phyloP scores from a whole-genome alignment of 1,139 yeast genomes.

The Tardiomyces depauwii region DNA sequence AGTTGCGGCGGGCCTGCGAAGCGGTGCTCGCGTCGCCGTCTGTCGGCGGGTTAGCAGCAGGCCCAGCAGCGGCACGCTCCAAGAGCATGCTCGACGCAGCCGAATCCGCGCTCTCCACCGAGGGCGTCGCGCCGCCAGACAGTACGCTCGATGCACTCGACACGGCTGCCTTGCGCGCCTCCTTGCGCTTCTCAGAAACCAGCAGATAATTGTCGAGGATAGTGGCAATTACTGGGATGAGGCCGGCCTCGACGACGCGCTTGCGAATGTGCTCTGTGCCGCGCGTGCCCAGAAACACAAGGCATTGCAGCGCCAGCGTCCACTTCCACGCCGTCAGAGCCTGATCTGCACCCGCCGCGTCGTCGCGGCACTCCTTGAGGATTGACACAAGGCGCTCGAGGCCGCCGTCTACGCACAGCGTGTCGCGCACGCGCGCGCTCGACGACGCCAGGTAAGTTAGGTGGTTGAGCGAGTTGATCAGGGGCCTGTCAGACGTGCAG shows the following conservation, averaged over 20 bases:
- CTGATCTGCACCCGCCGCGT: slow-evolving; percentile 10
- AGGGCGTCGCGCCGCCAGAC: not conserved
- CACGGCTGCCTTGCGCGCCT: slow-evolving; percentile 1
- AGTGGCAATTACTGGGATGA: slow-evolving; percentile 83
- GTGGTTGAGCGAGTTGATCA: slow-evolving; percentile 85
- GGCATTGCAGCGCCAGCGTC: slow-evolving; percentile 88
- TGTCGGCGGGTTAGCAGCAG: not conserved
- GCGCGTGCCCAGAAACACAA: slow-evolving; percentile 83
- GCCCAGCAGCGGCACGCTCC: not conserved
- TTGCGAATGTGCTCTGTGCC: slow-evolving; percentile 81
- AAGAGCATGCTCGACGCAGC: not conserved
- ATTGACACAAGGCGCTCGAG: slow-evolving; percentile 79
- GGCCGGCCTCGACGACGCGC: slow-evolving; percentile 84
- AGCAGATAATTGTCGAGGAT: slow-evolving; percentile 71
- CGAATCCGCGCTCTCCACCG: not conserved
- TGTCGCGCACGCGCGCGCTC: slow-evolving; percentile 81
- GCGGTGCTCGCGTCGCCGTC: not conserved
- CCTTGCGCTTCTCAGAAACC: slow-evolving; percentile 13
- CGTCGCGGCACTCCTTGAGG: slow-evolving; percentile 52
- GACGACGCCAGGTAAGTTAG: slow-evolving; percentile 79
- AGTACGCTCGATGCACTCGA: not conserved
- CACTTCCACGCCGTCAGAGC: slow-evolving; percentile 86
- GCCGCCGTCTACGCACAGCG: slow-evolving; percentile 84
- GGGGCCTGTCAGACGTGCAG: slow-evolving; percentile 79
- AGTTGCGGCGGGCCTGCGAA: not conserved